Conservation (phyloP, 352 stramenopile genomes). For the Plasmopara viticola region DNA sequence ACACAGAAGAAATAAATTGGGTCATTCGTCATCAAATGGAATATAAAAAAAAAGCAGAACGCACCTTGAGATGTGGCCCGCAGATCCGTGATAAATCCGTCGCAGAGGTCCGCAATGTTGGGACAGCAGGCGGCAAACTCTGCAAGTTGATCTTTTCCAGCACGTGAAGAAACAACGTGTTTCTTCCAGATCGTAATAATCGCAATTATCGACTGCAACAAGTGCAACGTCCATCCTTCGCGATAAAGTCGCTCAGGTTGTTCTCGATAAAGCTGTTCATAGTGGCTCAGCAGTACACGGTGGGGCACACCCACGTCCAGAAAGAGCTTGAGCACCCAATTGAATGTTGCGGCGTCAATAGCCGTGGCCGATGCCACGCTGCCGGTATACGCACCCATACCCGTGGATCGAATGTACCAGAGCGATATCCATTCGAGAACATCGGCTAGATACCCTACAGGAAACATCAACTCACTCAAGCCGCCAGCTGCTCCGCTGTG, state of each 20-base stretch:
- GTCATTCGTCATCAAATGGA: conserved; percentile 1
- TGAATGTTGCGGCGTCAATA: conserved; percentile 62
- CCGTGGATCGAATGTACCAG: conserved; percentile 69
- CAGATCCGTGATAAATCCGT: conserved; percentile 78
- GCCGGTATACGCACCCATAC: conserved; percentile 34
- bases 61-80: conserved; percentile 70
- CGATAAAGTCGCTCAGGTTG: conserved; percentile 66
- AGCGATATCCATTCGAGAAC: conserved; percentile 68
- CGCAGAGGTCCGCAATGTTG: conserved; percentile 67
- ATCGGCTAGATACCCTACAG: conserved; percentile 66
- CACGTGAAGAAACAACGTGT: conserved; percentile 62
- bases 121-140: conserved; percentile 77
- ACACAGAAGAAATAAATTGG: not conserved
- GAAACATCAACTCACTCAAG: conserved; percentile 60
- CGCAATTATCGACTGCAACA: conserved; percentile 68
- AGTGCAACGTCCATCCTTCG: conserved; percentile 71
- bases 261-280: conserved; percentile 75
- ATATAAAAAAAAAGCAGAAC: conserved; percentile 7
- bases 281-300: conserved; percentile 64
- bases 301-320: conserved; percentile 75
- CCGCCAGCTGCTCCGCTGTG: conserved; percentile 33
- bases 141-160: conserved; percentile 53
- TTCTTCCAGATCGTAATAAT: conserved; percentile 82
- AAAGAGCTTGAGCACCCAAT: conserved; percentile 80
- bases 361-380: conserved; percentile 40